Evolutionary conservation across 768 basidiomycete species (phyloP), one percentile per base, ranked within the genome.

Genomic region (Suillus paluster): DNA sequence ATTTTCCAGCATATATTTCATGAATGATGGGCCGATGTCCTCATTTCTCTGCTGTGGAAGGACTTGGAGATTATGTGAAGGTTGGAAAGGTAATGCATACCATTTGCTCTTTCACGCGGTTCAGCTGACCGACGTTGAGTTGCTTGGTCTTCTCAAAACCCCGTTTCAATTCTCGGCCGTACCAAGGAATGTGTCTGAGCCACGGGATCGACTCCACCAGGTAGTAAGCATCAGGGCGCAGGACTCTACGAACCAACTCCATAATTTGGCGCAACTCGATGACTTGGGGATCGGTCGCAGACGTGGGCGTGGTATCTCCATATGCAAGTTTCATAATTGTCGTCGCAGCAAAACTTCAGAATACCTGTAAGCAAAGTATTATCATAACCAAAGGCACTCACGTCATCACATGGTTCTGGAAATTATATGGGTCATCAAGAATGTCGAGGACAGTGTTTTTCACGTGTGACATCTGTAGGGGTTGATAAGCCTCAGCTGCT

Each of bases 181-280:
- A 88, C 17, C 85, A 83, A 5, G 89, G 88, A 25, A 90, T 64
- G 66, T 83, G 82, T 39, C 64, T 68, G 23, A 78, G 65, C 41
- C 69, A 59, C 0, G 79, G 78, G 27, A 75, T 63, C 1, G 63
- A 64, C 58, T 81, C 77, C 3, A 80, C 76, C 4, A 76, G 70
- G 52, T 71, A 75, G 30, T 30, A 30, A 23, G 67, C 68, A 17
- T 72, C 75, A 4, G 77, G 76, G 3, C 70, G 68, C 54, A 78
- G 49, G 3, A 66, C 67, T 2, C 39, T 44, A 34, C 70, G 64
- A 6, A 77, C 7, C 6, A n/a, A n/a, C 2, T 42, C 42, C 42
- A 30, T 30, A 6, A 30, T 3, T 30, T 30, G 30, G 30, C 6
- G 6, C 30, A 30, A 3, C 30, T 30, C 30, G 30, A 30, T 30